Percentiles rank a stretch among this genome's conserved stretches.
Evolutionary conservation across 352 stramenopile species (phyloP).

Genomic region (Globisporangium paddicum): DNA sequence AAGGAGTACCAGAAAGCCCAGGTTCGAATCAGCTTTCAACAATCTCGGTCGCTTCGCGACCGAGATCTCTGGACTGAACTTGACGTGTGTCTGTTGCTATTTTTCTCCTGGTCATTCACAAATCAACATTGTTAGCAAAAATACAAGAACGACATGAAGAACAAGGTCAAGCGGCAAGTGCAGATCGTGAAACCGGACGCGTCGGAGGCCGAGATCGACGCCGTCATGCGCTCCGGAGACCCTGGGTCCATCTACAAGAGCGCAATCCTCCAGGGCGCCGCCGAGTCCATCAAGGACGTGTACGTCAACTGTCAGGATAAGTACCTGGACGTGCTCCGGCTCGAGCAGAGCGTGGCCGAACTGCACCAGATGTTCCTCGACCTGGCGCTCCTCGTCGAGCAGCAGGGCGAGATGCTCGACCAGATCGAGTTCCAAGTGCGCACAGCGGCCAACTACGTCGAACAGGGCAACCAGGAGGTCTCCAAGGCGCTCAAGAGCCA

Average conservation of each 20-base stretch:
- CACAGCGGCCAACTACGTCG: constrained; percentile 94
- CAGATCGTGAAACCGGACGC: constrained; percentile 98
- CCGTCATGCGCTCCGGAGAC: constrained; percentile 91
- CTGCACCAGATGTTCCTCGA: constrained; percentile 99
- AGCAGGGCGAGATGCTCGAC: constrained; percentile 97
- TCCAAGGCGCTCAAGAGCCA: constrained; percentile 94
- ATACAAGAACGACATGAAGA: constrained; percentile 98
- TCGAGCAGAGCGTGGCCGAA: constrained; percentile 96
- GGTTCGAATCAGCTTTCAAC: constrained; percentile 7
- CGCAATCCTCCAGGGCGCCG: constrained; percentile 71
- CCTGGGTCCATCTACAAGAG: constrained; percentile 83
- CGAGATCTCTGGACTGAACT: background rate
- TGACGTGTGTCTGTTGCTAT: background rate
- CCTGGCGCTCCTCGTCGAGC: constrained; percentile 96
- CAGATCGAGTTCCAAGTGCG: constrained; percentile 97
- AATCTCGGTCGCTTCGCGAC: too few relatives aligned
- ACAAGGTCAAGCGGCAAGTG: constrained; percentile 97
- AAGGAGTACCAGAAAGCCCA: constrained; percentile 96
- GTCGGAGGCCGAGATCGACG: constrained; percentile 96
- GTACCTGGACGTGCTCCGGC: constrained; percentile 96
- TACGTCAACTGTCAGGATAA: constrained; percentile 96
- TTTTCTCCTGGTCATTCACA: too few relatives aligned
- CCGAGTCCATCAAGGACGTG: constrained; percentile 86
- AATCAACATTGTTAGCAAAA: constrained; percentile 82
- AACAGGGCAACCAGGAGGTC: constrained; percentile 95